phyloP scores from a whole-genome alignment of 257 asterid species.

The Ligustrum vulgare region DNA sequence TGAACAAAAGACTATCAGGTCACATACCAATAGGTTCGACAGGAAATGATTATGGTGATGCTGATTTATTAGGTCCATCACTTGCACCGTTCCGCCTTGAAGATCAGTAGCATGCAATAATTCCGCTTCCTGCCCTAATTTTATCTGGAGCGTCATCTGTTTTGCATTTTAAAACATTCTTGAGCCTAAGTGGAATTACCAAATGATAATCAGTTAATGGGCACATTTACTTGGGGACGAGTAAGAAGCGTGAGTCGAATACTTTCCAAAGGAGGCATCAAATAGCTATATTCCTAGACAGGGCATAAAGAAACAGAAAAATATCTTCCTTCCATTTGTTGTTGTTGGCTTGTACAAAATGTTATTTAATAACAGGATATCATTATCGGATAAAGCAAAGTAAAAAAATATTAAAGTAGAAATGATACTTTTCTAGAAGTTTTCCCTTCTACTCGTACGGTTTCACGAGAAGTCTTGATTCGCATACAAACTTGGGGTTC shows the following conservation, averaged over 20 bases:
- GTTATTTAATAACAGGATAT: constrained; percentile 5
- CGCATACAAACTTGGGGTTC: constrained; percentile 91
- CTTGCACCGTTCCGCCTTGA: constrained; percentile 72
- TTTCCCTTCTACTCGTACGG: constrained; percentile 95
- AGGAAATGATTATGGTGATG: constrained; percentile 44
- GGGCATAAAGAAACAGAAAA: constrained; percentile 65
- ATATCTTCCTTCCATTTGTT: constrained; percentile 68
- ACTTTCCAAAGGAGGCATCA: too few relatives aligned
- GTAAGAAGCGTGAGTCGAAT: too few relatives aligned
- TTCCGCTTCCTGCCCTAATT: too few relatives aligned
- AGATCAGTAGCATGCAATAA: constrained; percentile 45
- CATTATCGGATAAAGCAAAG: not conserved
- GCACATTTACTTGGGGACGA: too few relatives aligned
- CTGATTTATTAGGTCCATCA: constrained; percentile 63
- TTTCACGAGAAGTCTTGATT: constrained; percentile 87
- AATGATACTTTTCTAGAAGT: constrained; percentile 63
- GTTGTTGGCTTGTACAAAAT: constrained; percentile 60
- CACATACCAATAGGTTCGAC: constrained; percentile 29
- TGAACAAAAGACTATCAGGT: too few relatives aligned
- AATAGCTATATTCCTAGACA: constrained; percentile 18
- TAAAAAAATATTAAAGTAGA: not conserved
- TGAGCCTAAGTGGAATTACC: too few relatives aligned
- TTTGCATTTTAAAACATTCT: constrained; percentile 26
- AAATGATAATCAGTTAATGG: too few relatives aligned
- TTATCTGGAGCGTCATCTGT: constrained; percentile 22